Conservation (phyloP, 2,329 filamentous ascomycete species). For the Orbilia blumenaviensis region DNA sequence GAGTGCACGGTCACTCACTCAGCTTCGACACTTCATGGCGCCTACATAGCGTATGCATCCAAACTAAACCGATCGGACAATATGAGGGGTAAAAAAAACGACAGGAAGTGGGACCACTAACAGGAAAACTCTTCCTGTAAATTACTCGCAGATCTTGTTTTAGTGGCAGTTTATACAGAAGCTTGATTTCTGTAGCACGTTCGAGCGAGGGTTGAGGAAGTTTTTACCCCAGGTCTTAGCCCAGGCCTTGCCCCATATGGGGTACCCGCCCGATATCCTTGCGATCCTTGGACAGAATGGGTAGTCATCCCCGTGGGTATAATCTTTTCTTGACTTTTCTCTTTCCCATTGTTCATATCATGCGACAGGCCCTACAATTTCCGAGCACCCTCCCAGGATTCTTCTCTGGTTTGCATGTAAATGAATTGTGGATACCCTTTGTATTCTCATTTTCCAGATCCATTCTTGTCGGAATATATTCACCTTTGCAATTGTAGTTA, state of each 20-base stretch:
- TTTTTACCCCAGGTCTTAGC: conserved; percentile 44
- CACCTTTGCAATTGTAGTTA: not conserved
- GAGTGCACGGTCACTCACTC: conserved; percentile 14
- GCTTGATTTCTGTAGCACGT: conserved; percentile 17
- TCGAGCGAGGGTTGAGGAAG: not conserved
- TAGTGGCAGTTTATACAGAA: conserved; percentile 44
- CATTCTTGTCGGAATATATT: conserved; percentile 28
- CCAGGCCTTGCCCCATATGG: conserved; percentile 44
- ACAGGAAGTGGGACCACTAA: conserved; percentile 21
- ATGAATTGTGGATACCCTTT: conserved; percentile 27
- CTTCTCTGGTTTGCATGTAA: not conserved
- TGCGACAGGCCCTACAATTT: conserved; percentile 48
- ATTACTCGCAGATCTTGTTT: conserved; percentile 47
- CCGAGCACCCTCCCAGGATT: conserved; percentile 23
- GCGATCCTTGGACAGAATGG: conserved; percentile 46
- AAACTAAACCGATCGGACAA: not conserved
- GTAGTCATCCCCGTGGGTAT: conserved; percentile 45
- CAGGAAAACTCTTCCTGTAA: conserved; percentile 18
- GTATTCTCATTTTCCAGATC: conserved; percentile 3
- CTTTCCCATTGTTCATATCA: not conserved
- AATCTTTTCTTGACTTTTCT: not conserved
- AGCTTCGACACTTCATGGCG: conserved; percentile 9
- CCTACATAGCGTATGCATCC: conserved; percentile 34
- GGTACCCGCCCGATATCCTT: conserved; percentile 40
- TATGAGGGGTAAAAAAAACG: conserved; percentile 34